phyloP scores from a whole-genome alignment of 805 yeast species.

The Yarrowia sp. region DNA sequence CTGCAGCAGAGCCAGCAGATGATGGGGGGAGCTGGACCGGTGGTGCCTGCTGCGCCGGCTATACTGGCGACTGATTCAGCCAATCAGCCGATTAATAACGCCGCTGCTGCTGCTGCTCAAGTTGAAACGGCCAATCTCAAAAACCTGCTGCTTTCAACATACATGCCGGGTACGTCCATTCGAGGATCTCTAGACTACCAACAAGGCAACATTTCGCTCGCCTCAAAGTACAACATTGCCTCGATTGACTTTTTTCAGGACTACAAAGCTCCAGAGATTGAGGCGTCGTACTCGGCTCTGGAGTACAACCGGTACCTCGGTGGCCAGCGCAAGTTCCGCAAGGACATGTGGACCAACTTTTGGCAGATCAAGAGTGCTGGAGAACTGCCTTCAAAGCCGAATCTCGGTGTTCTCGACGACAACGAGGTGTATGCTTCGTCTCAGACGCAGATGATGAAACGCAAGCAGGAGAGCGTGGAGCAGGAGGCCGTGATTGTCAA shows the following conservation, averaged over 20 bases:
- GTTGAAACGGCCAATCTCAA: conserved; percentile 7
- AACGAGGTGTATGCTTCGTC: conserved; percentile 7
- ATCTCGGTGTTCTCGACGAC: conserved; percentile 14
- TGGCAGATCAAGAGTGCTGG: conserved; percentile 34
- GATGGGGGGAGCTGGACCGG: conserved; percentile 2
- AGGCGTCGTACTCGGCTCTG: conserved; percentile 33
- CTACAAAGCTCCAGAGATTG: conserved; percentile 30
- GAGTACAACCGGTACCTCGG: conserved; percentile 36
- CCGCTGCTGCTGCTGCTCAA: conserved; percentile 8
- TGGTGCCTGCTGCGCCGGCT: conserved; percentile 9
- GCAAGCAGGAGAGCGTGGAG: conserved; percentile 18
- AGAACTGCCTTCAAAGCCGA: conserved; percentile 23
- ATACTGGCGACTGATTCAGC: background rate
- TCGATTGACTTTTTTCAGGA: conserved; percentile 26
- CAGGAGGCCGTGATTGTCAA: conserved; percentile 24
- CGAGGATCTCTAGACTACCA: conserved; percentile 35
- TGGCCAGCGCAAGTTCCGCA: conserved; percentile 36
- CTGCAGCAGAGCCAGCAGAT: conserved; percentile 18
- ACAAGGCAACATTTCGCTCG: conserved; percentile 28
- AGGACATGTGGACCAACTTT: conserved; percentile 37
- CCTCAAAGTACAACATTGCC: conserved; percentile 28
- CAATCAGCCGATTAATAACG: conserved; percentile 13
- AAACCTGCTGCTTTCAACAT: conserved; percentile 26
- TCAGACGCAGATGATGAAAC: conserved; percentile 22
- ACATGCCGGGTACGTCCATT: conserved; percentile 35